These are phyloP conservation scores for Blastomyces silverae DNA, from an alignment of 2,329 filamentous ascomycete genomes.

Conservation along the genomic window DNA sequence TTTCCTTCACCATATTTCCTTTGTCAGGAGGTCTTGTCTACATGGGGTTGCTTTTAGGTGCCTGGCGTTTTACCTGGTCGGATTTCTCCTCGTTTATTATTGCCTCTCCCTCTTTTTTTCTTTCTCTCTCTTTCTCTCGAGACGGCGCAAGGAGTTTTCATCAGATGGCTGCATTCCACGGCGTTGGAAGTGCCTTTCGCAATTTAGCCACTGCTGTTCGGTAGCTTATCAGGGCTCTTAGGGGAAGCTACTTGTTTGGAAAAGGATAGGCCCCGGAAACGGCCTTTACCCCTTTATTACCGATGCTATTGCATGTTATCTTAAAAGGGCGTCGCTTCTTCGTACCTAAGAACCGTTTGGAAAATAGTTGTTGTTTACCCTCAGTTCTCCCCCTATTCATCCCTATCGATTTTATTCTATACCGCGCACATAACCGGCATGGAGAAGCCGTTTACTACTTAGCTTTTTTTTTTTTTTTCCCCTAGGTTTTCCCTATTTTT, in stretches of 20 bases:
- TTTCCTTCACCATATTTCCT: background rate
- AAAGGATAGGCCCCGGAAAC: background rate
- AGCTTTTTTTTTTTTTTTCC: background rate
- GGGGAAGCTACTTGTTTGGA: background rate
- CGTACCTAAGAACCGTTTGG: background rate
- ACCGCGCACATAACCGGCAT: background rate
- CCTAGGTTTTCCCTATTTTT: background rate
- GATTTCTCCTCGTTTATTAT: background rate
- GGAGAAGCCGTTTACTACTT: background rate
- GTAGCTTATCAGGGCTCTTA: conserved; percentile 25
- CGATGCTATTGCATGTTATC: background rate
- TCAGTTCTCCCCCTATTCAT: background rate
- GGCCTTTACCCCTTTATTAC: background rate
- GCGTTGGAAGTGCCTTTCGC: conserved; percentile 4
- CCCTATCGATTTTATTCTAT: background rate
- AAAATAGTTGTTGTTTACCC: background rate
- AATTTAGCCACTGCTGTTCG: conserved; percentile 1
- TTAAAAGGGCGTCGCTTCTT: background rate
- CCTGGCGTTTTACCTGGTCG: background rate
- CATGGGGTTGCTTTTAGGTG: background rate
- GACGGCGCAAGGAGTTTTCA: conserved; percentile 3
- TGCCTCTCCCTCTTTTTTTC: background rate
- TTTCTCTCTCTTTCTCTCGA: background rate
- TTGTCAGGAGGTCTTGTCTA: background rate
- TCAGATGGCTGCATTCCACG: conserved; percentile 7